A percentile compares a stretch with the other conserved stretches of the same genome.
Evolutionary conservation across 768 basidiomycete species (phyloP).

Genomic region (Asterophora parasitica): DNA sequence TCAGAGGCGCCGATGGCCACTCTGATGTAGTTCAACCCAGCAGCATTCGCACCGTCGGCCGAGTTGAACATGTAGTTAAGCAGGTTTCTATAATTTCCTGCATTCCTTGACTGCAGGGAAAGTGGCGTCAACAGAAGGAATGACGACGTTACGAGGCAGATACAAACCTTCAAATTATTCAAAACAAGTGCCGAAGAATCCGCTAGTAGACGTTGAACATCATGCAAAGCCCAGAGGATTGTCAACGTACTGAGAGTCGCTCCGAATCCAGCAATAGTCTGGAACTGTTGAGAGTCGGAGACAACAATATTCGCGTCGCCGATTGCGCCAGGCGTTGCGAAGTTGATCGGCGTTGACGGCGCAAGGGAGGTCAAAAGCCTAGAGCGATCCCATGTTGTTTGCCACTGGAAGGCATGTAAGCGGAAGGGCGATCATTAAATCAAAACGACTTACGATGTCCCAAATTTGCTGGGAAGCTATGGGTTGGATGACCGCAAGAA

Average conservation of each 20-base stretch:
- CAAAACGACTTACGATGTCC: constrained; percentile 15
- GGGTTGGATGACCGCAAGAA: constrained; percentile 5
- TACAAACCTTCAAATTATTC: constrained; percentile 57
- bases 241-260: constrained; percentile 49
- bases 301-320: constrained; percentile 62
- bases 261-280: constrained; percentile 65
- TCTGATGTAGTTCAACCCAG: constrained; percentile 66
- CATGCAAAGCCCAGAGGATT: too few relatives aligned
- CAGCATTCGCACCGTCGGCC: constrained; percentile 54
- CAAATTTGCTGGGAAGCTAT: constrained; percentile 20
- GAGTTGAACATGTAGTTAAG: constrained; percentile 58
- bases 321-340: constrained; percentile 49
- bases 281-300: constrained; percentile 49
- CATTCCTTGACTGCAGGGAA: constrained; percentile 38
- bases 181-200: constrained; percentile 65
- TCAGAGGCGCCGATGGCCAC: constrained; percentile 71
- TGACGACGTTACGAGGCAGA: too few relatives aligned
- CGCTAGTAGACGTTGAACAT: constrained; percentile 32
- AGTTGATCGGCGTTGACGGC: constrained; percentile 49
- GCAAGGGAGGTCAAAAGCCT: constrained; percentile 47
- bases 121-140: neutral
- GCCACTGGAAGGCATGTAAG: constrained; percentile 38
- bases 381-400: constrained; percentile 51
- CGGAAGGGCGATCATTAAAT: neutral
- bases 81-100: constrained; percentile 53